Evolutionary conservation across 257 asterid species (phyloP).

Genomic region (Coffea eugenioides): DNA sequence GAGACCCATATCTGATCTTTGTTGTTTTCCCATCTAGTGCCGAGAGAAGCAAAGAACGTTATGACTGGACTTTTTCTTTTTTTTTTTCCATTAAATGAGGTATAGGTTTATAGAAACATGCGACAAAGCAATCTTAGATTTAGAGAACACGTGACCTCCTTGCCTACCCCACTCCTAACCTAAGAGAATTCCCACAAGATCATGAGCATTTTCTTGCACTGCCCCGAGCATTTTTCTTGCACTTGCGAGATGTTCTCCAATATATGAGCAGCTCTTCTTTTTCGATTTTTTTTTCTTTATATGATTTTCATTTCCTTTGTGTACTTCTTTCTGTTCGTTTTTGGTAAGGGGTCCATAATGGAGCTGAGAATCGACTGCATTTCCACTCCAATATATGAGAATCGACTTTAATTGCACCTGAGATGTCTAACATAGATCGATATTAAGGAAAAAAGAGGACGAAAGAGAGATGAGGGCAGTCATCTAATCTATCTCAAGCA

Average conservation of each 20-base stretch:
- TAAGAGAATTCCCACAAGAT: no score
- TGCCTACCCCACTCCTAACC: background rate
- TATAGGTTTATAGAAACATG: conserved; percentile 10
- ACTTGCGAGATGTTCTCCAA: no score
- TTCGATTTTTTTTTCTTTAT: no score
- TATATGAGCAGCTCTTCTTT: no score
- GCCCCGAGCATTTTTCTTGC: conserved; percentile 26
- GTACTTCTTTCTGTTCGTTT: no score
- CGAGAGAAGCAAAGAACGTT: background rate
- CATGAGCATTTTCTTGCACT: conserved; percentile 20
- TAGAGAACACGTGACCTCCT: background rate
- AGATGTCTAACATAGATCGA: background rate
- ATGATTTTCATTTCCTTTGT: no score
- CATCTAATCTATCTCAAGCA: background rate
- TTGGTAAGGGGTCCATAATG: background rate
- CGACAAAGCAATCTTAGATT: background rate
- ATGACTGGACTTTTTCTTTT: conserved; percentile 28
- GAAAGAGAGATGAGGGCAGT: background rate
- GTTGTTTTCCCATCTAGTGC: background rate
- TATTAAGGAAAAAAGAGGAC: background rate
- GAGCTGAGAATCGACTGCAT: background rate
- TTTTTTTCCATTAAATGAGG: background rate
- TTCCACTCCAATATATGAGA: no score
- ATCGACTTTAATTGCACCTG: background rate
- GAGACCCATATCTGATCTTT: background rate